Base-by-base conservation (phyloP, 2,329 filamentous ascomycete genomes). In the Cladosporium colombiae region DNA sequence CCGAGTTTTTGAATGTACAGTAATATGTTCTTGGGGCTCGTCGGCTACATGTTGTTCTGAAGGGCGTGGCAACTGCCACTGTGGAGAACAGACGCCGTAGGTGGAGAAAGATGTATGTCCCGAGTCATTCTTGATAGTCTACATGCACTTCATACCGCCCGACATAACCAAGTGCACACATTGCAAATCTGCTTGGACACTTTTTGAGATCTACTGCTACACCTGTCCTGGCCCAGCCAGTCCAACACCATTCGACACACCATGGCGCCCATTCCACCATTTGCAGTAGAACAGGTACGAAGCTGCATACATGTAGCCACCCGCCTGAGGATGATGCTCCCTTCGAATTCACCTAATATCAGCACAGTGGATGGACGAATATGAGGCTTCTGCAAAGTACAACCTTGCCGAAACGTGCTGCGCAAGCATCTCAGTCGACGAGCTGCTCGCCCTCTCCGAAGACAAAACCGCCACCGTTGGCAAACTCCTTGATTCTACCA, bases 351-450 rank as follows among this genome's bases (percentile, higher is more conserved):
- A 31, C 6, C 60, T 63, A 27, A 63, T 25, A 31, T 18, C 8
- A 25, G 5, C 5, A 5, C 67, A 86, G 84, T 86, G 84, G 84
- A 85, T 86, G 83, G 83, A 86, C 73, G 77, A 80, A 63, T 79
- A 85, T 71, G 83, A 86, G 69, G 80, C 78, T 1, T 78, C 78
- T 31, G 81, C 81, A 67, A 85, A 84, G 66, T 84, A 84, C 76
- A 93, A 96, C 76, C 85, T 94, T 58, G 89, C 91, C 65, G 91
- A 94, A 77, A 94, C 91, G 0, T 94, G 91, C 74, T 89, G 87
- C 65, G 87, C 89, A 2, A 92, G 90, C 3, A 82, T 94, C 25
- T 93, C 91, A 0, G 80, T 94, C 66, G 83, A 89, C 27, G 86
- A 93, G 57, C 82, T 94, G 3, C 79, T 83, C 11, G 77, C 78